These are phyloP conservation scores for Linanthus parryae DNA, from an alignment of 148 eudicot genomes.

Conservation along the genomic window DNA sequence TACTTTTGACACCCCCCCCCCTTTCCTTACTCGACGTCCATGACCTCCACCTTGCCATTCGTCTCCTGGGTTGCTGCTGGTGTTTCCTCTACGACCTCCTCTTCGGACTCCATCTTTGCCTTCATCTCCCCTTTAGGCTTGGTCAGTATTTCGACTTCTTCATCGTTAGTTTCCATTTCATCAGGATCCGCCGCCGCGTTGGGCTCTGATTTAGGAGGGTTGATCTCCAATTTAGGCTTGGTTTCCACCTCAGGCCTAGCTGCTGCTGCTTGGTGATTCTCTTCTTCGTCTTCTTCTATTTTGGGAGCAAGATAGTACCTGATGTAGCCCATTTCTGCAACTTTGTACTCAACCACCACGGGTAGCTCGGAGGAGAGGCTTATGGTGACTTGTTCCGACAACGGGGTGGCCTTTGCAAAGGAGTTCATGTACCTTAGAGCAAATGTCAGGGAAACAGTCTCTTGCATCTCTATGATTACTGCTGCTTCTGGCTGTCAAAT, in stretches of 20 bases:
- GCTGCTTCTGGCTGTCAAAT: constrained; percentile 57
- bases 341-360: constrained; percentile 58
- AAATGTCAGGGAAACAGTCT: constrained; percentile 46
- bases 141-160: constrained; percentile 13
- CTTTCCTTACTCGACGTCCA: constrained; percentile 55
- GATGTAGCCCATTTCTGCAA: constrained; percentile 66
- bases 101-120: constrained; percentile 15
- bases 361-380: constrained; percentile 63
- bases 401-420: constrained; percentile 58
- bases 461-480: constrained; percentile 42
- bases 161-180: constrained; percentile 15
- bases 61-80: constrained; percentile 11
- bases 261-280: constrained; percentile 5
- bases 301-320: constrained; percentile 77
- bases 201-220: constrained; percentile 18
- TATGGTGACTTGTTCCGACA: constrained; percentile 53
- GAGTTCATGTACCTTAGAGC: constrained; percentile 62
- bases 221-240: constrained; percentile 12
- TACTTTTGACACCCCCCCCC: too few relatives aligned
- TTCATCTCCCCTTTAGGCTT: constrained; percentile 15
- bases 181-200: constrained; percentile 18
- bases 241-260: constrained; percentile 16
- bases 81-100: constrained; percentile 1
- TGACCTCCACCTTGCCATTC: constrained; percentile 24
- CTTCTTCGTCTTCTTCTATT: constrained; percentile 58